These are phyloP conservation scores for Sarocladium strictum DNA, from an alignment of 2,329 filamentous ascomycete genomes.

Conservation along the genomic window DNA sequence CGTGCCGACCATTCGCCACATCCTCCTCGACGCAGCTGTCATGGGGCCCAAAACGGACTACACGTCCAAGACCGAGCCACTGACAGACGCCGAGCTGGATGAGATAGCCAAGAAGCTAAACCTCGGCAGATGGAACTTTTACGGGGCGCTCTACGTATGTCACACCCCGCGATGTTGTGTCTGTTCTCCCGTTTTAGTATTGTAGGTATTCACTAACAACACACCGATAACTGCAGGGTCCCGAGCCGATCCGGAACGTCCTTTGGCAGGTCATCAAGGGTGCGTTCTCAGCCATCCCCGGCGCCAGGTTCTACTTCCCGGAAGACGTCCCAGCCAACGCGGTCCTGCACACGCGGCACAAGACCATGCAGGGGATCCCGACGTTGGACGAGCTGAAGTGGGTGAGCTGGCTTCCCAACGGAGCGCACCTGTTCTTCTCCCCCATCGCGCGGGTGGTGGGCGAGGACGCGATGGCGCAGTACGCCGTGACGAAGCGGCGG, in stretches of 20 bases:
- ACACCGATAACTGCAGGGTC: slow-evolving; percentile 10
- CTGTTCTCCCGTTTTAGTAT: no score
- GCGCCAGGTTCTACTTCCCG: slow-evolving; percentile 28
- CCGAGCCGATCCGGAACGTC: slow-evolving; percentile 19
- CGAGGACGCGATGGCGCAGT: slow-evolving; percentile 32
- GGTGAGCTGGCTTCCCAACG: slow-evolving; percentile 37
- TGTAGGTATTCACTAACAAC: no score
- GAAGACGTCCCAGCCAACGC: slow-evolving; percentile 25
- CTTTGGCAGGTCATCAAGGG: slow-evolving; percentile 25
- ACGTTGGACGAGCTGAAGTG: slow-evolving; percentile 33
- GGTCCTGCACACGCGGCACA: slow-evolving; percentile 20
- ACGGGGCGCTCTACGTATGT: slow-evolving; percentile 31
- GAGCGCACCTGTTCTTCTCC: slow-evolving; percentile 36
- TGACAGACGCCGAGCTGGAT: slow-evolving; percentile 33
- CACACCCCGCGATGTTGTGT: not conserved
- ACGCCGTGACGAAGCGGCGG: slow-evolving; percentile 24
- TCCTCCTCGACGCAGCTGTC: slow-evolving; percentile 35
- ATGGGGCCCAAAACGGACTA: slow-evolving; percentile 24
- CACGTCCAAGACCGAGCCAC: slow-evolving; percentile 16
- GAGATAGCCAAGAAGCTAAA: slow-evolving; percentile 30
- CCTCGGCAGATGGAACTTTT: slow-evolving; percentile 40
- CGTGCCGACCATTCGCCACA: slow-evolving; percentile 37
- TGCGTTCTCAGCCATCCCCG: slow-evolving; percentile 25
- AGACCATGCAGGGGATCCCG: slow-evolving; percentile 23
- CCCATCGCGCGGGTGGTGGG: slow-evolving; percentile 39